These are phyloP conservation scores for Stagonosporopsis tanaceti DNA, from an alignment of 2,329 filamentous ascomycete genomes.

Conservation along the genomic window DNA sequence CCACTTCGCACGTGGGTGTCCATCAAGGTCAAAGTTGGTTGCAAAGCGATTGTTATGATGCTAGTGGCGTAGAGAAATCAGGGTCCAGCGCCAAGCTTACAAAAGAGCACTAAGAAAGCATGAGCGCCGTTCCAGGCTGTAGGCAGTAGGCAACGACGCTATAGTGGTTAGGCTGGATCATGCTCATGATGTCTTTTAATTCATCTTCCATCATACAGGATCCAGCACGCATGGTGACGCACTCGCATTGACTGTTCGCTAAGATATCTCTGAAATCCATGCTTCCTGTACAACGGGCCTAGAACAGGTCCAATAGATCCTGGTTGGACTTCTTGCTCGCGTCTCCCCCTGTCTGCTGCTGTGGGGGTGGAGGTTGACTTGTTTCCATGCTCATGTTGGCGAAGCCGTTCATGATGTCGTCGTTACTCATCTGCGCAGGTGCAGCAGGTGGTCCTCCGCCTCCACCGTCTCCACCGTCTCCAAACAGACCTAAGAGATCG, in stretches of 20 bases:
- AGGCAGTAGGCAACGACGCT: constrained; percentile 6
- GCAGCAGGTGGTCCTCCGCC: constrained; percentile 39
- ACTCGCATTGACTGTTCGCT: constrained; percentile 5
- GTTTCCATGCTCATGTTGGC: constrained; percentile 77
- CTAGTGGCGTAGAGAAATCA: constrained; percentile 15
- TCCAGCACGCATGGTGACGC: constrained; percentile 1
- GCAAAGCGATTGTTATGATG: constrained; percentile 18
- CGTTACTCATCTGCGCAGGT: constrained; percentile 51
- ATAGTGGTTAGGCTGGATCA: not conserved
- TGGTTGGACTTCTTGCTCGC: constrained; percentile 65
- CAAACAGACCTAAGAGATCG: constrained; percentile 78
- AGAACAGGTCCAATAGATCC: constrained; percentile 65
- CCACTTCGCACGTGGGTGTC: constrained; percentile 12
- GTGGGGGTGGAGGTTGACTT: constrained; percentile 70
- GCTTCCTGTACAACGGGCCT: constrained; percentile 21
- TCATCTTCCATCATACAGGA: not conserved
- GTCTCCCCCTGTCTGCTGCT: constrained; percentile 63
- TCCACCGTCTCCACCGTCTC: constrained; percentile 53
- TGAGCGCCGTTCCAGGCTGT: constrained; percentile 6
- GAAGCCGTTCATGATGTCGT: constrained; percentile 81
- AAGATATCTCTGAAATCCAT: constrained; percentile 1
- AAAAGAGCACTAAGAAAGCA: constrained; percentile 5
- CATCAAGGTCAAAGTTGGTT: constrained; percentile 14
- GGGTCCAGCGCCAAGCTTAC: constrained; percentile 19
- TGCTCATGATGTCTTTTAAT: constrained; percentile 5